Conservation (phyloP, 176 grass and related monocot genomes). For the Alopecurus myosuroides region DNA sequence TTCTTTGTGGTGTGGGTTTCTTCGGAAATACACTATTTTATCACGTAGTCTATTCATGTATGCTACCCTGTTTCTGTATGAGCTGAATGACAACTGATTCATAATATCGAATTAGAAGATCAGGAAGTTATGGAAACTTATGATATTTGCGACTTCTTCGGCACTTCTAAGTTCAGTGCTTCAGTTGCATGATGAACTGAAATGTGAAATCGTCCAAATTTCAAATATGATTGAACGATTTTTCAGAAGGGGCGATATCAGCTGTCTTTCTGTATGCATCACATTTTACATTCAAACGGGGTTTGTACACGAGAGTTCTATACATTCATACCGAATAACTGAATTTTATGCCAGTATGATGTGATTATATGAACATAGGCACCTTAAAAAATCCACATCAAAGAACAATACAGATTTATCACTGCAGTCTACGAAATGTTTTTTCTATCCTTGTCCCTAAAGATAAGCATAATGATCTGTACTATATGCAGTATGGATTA, state of each 20-base stretch:
- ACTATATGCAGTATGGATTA: neutral
- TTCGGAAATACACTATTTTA: neutral
- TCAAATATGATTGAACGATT: neutral
- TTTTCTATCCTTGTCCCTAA: neutral
- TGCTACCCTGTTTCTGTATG: neutral
- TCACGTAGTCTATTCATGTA: neutral
- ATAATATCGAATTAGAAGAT: neutral
- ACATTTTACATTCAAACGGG: neutral
- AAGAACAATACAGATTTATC: neutral
- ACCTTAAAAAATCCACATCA: neutral
- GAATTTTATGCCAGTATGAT: slow-evolving; percentile 4
- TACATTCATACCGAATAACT: no score
- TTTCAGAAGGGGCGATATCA: neutral
- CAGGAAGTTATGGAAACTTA: neutral
- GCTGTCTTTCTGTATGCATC: neutral
- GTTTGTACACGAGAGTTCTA: no score
- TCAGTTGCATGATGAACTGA: neutral
- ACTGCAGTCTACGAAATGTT: neutral
- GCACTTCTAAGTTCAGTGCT: neutral
- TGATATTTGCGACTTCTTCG: neutral
- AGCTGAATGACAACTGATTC: neutral
- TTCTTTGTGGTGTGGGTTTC: slow-evolving; percentile 17
- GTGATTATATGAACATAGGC: neutral
- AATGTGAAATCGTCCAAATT: neutral
- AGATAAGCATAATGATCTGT: neutral